These are phyloP conservation scores for Vitis hybrid DNA, from an alignment of 177 flowering plant genomes.

Conservation along the genomic window DNA sequence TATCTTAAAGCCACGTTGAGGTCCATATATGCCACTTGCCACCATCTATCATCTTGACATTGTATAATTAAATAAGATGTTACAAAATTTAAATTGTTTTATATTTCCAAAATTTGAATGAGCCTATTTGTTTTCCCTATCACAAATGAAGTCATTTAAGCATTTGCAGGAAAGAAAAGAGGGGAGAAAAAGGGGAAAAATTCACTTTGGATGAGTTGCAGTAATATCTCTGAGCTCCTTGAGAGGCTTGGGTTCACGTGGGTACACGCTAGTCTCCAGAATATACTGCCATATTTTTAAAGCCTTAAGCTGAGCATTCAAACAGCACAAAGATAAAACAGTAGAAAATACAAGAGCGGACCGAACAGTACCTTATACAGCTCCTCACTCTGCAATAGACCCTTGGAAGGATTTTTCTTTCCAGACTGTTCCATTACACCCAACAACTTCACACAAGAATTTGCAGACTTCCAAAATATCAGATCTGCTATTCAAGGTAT, in stretches of 20 bases:
- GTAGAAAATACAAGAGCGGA: no score
- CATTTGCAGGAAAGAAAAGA: no score
- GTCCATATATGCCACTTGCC: no score
- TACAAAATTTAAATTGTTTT: no score
- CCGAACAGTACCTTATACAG: conserved; percentile 11
- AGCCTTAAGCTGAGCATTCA: neutral
- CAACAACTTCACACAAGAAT: neutral
- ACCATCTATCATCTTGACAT: no score
- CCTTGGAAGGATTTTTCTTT: conserved; percentile 2
- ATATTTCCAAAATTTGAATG: no score
- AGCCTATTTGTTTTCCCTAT: no score
- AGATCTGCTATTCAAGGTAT: no score
- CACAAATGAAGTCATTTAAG: neutral
- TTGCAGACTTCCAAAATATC: no score
- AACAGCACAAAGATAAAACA: neutral
- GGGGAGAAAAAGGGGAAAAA: neutral
- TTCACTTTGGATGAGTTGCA: neutral
- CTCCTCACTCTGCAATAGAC: conserved; percentile 19
- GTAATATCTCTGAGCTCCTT: conserved; percentile 12
- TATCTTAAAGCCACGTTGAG: neutral
- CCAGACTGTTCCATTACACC: neutral
- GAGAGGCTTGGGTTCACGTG: conserved; percentile 23
- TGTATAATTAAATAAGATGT: no score
- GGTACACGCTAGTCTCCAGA: conserved; percentile 28
- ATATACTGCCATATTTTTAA: conserved; percentile 23